phyloP scores from a whole-genome alignment of 1,284 basidiomycete genomes.

The Pseudozyma sp. region DNA sequence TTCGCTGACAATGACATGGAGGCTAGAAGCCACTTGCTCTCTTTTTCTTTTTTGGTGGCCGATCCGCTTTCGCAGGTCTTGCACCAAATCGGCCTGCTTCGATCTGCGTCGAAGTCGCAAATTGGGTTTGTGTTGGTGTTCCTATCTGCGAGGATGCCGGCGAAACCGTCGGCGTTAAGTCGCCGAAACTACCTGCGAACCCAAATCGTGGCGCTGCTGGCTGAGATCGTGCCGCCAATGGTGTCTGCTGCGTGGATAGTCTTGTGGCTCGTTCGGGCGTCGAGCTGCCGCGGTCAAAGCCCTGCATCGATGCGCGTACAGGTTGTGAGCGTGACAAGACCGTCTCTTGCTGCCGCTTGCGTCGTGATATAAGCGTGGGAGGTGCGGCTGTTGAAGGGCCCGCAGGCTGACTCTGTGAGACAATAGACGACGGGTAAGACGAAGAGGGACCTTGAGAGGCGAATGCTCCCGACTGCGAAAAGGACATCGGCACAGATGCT shows the following conservation, averaged over 20 bases:
- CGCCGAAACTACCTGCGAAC: constrained; percentile 26
- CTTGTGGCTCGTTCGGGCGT: not conserved
- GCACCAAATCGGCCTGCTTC: constrained; percentile 43
- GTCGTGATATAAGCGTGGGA: constrained; percentile 22
- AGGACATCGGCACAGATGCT: constrained; percentile 14
- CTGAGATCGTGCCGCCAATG: constrained; percentile 21
- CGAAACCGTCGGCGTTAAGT: constrained; percentile 27
- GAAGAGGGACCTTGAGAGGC: constrained; percentile 19
- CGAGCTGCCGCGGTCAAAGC: not conserved
- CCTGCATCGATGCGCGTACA: constrained; percentile 8
- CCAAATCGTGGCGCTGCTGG: constrained; percentile 20
- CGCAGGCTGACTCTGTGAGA: constrained; percentile 17
- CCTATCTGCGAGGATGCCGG: constrained; percentile 27
- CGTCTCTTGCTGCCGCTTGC: constrained; percentile 13
- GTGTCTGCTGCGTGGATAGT: not conserved
- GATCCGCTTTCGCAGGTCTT: constrained; percentile 13
- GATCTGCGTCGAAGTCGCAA: constrained; percentile 34
- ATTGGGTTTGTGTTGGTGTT: constrained; percentile 11
- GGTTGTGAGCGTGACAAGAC: constrained; percentile 21
- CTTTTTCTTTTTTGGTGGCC: constrained; percentile 36
- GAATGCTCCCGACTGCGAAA: constrained; percentile 20
- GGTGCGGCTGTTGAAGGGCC: constrained; percentile 22
- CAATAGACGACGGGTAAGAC: constrained; percentile 27
- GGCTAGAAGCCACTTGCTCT: constrained; percentile 41
- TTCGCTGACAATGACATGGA: not conserved